Conservation (phyloP, 2,329 filamentous ascomycete species). For the Beauveria sp. region DNA sequence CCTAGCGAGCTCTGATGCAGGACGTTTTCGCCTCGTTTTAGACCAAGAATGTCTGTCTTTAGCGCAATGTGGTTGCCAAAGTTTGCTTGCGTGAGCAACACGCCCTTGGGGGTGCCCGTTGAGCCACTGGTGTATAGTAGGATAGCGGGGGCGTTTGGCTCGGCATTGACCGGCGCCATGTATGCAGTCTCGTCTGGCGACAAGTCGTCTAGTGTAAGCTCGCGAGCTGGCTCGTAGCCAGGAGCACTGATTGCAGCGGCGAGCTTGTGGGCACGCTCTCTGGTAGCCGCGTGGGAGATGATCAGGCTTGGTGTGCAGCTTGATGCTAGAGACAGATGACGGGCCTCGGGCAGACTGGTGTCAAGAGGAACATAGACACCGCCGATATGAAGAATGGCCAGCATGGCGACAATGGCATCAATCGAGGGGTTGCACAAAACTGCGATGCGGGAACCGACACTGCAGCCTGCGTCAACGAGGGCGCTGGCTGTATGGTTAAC, state of each 20-base stretch:
- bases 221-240: not conserved
- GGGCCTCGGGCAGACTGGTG: slow-evolving; percentile 18
- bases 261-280: not conserved
- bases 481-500: not conserved
- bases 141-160: slow-evolving; percentile 12
- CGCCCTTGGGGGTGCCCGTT: slow-evolving; percentile 32
- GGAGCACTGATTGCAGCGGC: not conserved
- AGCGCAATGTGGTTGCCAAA: slow-evolving; percentile 22
- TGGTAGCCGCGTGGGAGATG: not conserved
- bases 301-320: slow-evolving; percentile 20
- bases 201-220: not conserved
- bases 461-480: not conserved
- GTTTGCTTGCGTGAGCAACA: slow-evolving; percentile 22
- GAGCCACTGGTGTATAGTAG: slow-evolving; percentile 26
- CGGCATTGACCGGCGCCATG: not conserved
- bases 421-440: slow-evolving; percentile 29
- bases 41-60: slow-evolving; percentile 12
- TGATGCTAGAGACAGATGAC: slow-evolving; percentile 24
- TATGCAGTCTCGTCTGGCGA: not conserved
- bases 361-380: slow-evolving; percentile 34
- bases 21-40: slow-evolving; percentile 17
- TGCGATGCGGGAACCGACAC: slow-evolving; percentile 20
- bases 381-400: slow-evolving; percentile 33
- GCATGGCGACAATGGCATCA: slow-evolving; percentile 29
- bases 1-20: slow-evolving; percentile 30